Base-by-base conservation (phyloP, 108 stramenopile species). In the Stephanodiscus triporus region DNA sequence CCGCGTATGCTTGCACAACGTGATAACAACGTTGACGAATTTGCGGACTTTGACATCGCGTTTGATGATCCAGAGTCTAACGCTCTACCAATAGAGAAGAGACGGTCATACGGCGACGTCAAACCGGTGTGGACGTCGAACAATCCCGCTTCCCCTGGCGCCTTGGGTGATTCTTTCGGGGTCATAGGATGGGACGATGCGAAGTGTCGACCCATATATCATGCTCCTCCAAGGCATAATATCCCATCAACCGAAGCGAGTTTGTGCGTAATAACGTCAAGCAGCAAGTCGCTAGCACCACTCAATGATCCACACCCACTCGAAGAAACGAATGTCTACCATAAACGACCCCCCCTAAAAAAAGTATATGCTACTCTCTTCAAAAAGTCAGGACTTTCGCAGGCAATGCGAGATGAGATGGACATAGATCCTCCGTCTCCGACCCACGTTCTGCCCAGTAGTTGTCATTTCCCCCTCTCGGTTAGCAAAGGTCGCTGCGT, bases 81-180 rank as follows among this genome's bases (percentile, higher is more conserved):
- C 4, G 53, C 30, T 43, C 50, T 38, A 17, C 9, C 26, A 4
- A 30, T 2, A 56, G 62, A 48, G 27, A 79, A 68, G 32, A 71
- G 48, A 17, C 78, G 78, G 20, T 66, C 71, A 26, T 79, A 79
- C 42, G 78, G 78, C 37, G 32, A 34, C 20, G 34, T 24, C 23
- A 79, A 72, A 51, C 78, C 78, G 13, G 71, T 72, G 23, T 72
- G 71, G 70, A 47, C 29, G 13, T 47, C 69, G 2, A 77, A 47
- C 58, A 59, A 55, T n/a, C 43, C 16, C 11, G 48, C 48, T 64
- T 9, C 40, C 16, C 5, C 38, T 58, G 51, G 27, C 16, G 14
- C 10, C 7, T 11, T n/a, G 30, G 61, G 5, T 32, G 66, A 48
- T 32, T 23, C 53, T 42, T 34, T 36, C 55, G 43, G 53, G 38